A percentile compares a stretch with the other conserved stretches of the same genome.
These are phyloP conservation scores for Haplographium delicatum DNA, from an alignment of 495 filamentous ascomycete genomes.

Conservation along the genomic window DNA sequence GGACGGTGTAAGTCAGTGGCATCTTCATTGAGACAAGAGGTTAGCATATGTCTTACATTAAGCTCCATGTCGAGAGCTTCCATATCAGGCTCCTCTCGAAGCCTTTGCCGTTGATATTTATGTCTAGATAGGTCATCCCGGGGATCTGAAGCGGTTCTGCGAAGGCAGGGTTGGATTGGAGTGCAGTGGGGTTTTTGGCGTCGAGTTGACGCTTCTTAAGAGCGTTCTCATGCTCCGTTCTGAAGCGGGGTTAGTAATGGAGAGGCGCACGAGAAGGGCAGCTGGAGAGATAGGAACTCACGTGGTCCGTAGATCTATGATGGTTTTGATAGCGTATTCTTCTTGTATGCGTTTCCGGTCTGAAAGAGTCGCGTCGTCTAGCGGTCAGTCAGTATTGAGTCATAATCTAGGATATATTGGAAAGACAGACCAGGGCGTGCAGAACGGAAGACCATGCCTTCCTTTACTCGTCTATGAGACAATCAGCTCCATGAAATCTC, in stretches of 20 bases:
- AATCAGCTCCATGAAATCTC: constrained; percentile 6
- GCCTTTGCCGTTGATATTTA: constrained; percentile 67
- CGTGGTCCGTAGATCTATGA: constrained; percentile 70
- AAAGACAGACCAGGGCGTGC: constrained; percentile 54
- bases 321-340: constrained; percentile 58
- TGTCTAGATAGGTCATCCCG: constrained; percentile 51
- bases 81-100: constrained; percentile 65
- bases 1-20: constrained; percentile 67
- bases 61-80: constrained; percentile 62
- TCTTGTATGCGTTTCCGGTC: constrained; percentile 57
- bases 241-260: constrained; percentile 26
- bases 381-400: constrained; percentile 8
- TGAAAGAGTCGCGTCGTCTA: constrained; percentile 62
- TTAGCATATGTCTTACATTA: constrained; percentile 45
- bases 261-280: background rate
- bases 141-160: constrained; percentile 51
- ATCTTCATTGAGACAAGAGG: constrained; percentile 61
- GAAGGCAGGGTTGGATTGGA: constrained; percentile 35
- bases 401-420: background rate
- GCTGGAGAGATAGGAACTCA: constrained; percentile 2
- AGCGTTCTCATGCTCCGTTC: constrained; percentile 69
- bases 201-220: constrained; percentile 55
- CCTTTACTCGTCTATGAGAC: constrained; percentile 51
- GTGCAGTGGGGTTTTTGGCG: constrained; percentile 30
- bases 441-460: constrained; percentile 69